A percentile compares a stretch with the other conserved stretches of the same genome.
Conservation (phyloP, 345 rosid genomes). For the Salix brachista region DNA sequence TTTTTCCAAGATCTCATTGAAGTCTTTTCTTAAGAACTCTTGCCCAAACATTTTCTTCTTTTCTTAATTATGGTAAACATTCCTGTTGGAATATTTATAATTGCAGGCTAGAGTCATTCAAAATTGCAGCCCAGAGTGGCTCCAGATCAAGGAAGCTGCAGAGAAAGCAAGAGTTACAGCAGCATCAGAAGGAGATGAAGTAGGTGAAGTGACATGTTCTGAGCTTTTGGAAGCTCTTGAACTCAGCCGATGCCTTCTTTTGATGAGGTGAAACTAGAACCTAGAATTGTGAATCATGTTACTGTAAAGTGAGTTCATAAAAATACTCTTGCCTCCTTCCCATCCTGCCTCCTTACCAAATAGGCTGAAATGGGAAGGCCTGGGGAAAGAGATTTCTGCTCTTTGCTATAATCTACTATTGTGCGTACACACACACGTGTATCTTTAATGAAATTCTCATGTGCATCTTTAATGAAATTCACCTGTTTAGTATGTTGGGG, state of each 20-base stretch:
- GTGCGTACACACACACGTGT: not conserved
- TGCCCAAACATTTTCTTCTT: not conserved
- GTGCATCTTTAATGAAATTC: not conserved
- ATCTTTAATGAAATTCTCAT: not conserved
- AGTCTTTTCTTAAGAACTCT: not conserved
- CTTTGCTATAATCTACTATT: not conserved
- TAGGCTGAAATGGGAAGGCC: not conserved
- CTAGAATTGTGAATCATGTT: not conserved
- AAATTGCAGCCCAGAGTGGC: constrained; percentile 83
- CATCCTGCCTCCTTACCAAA: not conserved
- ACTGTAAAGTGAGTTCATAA: not conserved
- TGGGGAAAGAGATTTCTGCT: not conserved
- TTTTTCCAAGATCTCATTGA: not conserved
- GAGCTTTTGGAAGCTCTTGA: constrained; percentile 99
- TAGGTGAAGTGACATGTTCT: constrained; percentile 85
- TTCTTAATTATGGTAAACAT: constrained; percentile 7
- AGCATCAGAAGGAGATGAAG: constrained; percentile 69
- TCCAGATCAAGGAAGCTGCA: constrained; percentile 80
- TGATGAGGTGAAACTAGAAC: constrained; percentile 68
- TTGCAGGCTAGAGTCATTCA: constrained; percentile 91
- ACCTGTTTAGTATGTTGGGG: not conserved
- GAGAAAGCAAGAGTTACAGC: constrained; percentile 84
- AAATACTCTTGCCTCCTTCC: not conserved
- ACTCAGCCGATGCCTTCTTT: constrained; percentile 88
- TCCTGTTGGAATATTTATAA: not conserved